Evolutionary conservation across 306 rosid species (phyloP), one percentile per base, ranked within the genome.

Genomic region (Echinosophora koreensis): DNA sequence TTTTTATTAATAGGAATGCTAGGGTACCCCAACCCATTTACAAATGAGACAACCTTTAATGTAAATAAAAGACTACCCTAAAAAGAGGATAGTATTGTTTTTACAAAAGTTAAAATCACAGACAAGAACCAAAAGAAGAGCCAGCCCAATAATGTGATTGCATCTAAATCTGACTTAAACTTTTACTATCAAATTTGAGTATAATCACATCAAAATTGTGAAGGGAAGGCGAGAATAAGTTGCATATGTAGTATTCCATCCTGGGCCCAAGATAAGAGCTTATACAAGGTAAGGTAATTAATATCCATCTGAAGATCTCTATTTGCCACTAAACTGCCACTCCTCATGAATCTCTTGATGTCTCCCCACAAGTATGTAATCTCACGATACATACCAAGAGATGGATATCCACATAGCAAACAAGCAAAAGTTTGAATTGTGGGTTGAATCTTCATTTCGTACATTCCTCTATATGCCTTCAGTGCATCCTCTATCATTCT

Each of bases 351-450:
- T 81, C 98, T 88, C 90, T 92, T 94, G 1, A 94, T 89, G 77
- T 90, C 95, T 22, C 97, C 97, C 98, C 98, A 94, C 83, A 94
- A 73, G 78, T 88, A 51, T 4, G 97, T 88, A 68, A 94, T 90
- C 42, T 88, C 84, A 1, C 93, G 89, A 38, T 86, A 84, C 97
- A 90, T 90, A 66, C 88, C 90, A 60, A 90, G 74, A 34, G 93
- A 90, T 71, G 88, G 85, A 84, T 85, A 94, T 73, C 91, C 91
- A 58, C 38, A 50, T 38, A 83, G 74, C 70, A 94, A 54, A 82
- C 68, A 74, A 13, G 85, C 74, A 76, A 86, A 90, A 60, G 93
- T 94, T 84, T 87, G 88, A 52, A 2, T 70, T 3, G 93, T 87
- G 5, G 95, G 91, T 64, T 78, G 87, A 76, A 89, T 80, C 60